These are phyloP conservation scores for Solanum acaule DNA, from an alignment of 257 asterid species.

Conservation along the genomic window DNA sequence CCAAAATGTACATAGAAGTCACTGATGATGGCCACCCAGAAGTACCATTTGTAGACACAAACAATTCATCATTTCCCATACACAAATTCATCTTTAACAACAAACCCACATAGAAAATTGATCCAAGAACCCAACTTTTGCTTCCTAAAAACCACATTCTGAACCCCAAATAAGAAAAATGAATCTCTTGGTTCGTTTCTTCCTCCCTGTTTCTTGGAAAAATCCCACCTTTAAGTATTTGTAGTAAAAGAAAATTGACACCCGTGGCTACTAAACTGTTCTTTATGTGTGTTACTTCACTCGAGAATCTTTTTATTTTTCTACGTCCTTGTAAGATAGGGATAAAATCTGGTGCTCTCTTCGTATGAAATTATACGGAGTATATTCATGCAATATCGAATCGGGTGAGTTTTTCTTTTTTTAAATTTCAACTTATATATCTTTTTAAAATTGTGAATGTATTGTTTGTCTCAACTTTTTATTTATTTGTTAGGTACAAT, in stretches of 20 bases:
- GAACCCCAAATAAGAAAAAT: neutral
- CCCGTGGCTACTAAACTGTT: neutral
- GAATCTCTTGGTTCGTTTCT: neutral
- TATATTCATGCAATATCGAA: too few species aligned
- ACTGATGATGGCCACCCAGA: conserved; percentile 15
- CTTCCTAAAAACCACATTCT: conserved; percentile 4
- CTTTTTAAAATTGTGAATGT: neutral
- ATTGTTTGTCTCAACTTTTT: neutral
- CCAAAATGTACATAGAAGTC: conserved; percentile 42
- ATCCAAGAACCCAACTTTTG: conserved; percentile 3
- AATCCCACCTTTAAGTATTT: neutral
- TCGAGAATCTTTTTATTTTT: neutral
- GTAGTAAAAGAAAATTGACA: neutral
- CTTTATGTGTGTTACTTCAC: neutral
- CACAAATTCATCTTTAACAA: conserved; percentile 1
- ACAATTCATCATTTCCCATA: neutral
- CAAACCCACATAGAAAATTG: neutral
- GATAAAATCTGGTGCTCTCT: too few species aligned
- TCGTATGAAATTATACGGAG: neutral
- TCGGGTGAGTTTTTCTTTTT: too few species aligned
- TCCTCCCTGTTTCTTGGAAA: neutral
- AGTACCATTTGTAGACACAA: conserved; percentile 2
- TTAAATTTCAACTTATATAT: too few species aligned
- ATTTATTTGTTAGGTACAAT: neutral
- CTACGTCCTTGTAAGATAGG: too few species aligned